Evolutionary conservation across 306 rosid species (phyloP).

Genomic region (Gynostemma pentaphyllum): DNA sequence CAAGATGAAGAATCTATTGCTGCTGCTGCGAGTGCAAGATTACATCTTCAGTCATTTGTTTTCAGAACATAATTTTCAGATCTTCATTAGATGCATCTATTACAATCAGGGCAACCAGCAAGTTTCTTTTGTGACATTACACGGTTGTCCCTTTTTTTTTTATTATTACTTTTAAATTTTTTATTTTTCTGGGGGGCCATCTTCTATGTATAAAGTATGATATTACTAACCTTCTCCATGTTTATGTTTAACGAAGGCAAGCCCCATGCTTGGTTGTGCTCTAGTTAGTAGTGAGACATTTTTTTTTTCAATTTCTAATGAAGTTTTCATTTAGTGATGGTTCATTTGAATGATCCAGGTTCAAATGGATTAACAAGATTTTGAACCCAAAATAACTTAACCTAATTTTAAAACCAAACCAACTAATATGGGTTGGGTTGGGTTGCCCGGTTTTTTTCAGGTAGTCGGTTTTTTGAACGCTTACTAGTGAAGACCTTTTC

Average conservation of each 20-base stretch:
- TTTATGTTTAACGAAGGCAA: background rate
- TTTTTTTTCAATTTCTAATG: background rate
- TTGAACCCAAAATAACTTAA: no score
- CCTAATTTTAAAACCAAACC: no score
- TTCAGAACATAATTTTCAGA: constrained; percentile 27
- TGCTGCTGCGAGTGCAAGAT: constrained; percentile 63
- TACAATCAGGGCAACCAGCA: background rate
- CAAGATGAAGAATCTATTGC: constrained; percentile 79
- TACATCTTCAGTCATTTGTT: constrained; percentile 48
- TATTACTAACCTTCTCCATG: constrained; percentile 4
- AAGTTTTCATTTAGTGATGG: background rate
- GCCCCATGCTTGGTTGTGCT: background rate
- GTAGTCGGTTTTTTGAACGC: no score
- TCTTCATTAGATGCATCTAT: background rate
- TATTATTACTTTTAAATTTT: no score
- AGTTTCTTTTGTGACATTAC: background rate
- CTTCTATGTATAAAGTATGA: background rate
- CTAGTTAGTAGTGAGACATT: background rate
- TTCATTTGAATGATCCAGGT: no score
- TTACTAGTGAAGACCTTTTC: no score
- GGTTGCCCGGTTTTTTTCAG: no score
- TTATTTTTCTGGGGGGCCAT: no score
- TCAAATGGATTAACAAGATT: no score
- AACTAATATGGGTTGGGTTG: no score
- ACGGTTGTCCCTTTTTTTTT: no score